Base-by-base conservation (phyloP, 1,284 basidiomycete species). In the Ganoderma multipileum region DNA sequence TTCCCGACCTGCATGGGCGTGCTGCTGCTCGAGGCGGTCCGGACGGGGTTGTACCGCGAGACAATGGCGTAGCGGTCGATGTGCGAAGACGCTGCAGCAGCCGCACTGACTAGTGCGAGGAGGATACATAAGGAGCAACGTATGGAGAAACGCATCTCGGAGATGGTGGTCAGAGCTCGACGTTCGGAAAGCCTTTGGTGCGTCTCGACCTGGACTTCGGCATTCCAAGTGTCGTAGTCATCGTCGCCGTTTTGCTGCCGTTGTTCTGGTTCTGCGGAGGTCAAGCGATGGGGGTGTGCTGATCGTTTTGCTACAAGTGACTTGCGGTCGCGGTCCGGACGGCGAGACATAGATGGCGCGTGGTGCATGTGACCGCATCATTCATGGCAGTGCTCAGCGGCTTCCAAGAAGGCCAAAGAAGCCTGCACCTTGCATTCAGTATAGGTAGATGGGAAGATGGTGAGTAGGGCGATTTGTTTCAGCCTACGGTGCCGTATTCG, bases 1-100 rank as follows among this genome's bases (percentile, higher is more conserved):
- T 89, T 90, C 11, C 88, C 88, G 61, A 89, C 81, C 76, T 89
- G 87, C 81, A 89, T 83, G 6, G 87, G 87, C 3, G 87, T 88
- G 36, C 76, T 81, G 7, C 73, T 52, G 72, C 80, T 85, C 9
- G 85, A 86, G 3, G 83, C 82, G 76, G 81, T 84, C 11, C 87
- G 85, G 4, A 77, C 79, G 0, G 87, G 87, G 76, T 87, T 88
- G 79, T 84, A 89, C 9, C 81, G 79, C 36, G 83, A 79, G n/a
- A 89, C 85, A 63, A 88, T 65, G 14, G 80, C 72, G 28, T 79
- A 78, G 9, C 86, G 70, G 60, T 73, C 64, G 30, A 75, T 74
- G 61, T 55, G 41, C 28, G 59, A 64, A 6, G 61, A 50, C 5
- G 26, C 30, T 16, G n/a, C n/a, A 7, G n/a, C n/a, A 1, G 36